Conservation (phyloP, 2,329 filamentous ascomycete genomes). For the Cadophora malorum region DNA sequence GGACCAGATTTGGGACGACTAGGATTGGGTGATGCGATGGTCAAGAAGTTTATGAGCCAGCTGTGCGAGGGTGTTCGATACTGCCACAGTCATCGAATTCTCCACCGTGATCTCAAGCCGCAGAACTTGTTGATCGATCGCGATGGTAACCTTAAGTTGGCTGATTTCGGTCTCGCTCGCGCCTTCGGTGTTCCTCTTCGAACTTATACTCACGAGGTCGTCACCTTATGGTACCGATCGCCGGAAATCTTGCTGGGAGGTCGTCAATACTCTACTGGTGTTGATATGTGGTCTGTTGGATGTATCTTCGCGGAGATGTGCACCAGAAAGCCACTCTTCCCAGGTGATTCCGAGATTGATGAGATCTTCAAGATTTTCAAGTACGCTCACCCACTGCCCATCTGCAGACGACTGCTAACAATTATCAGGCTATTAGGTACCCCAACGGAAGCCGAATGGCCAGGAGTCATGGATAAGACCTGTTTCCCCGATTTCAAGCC, state of each 20-base stretch:
- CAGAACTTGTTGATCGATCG: conserved; percentile 88
- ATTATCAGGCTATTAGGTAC: conserved; percentile 75
- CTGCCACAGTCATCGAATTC: conserved; percentile 86
- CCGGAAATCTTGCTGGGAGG: conserved; percentile 91
- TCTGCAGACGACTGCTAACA: conserved; percentile 32
- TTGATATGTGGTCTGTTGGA: conserved; percentile 95
- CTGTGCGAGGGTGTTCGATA: conserved; percentile 84
- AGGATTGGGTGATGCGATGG: conserved; percentile 78
- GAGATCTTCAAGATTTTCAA: conserved; percentile 96
- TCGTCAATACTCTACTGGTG: conserved; percentile 89
- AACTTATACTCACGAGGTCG: conserved; percentile 94
- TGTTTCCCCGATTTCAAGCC: conserved; percentile 93
- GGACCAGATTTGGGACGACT: conserved; percentile 67
- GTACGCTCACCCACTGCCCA: conserved; percentile 53
- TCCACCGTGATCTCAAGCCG: conserved; percentile 89
- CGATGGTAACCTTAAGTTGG: conserved; percentile 88
- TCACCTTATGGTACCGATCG: conserved; percentile 91
- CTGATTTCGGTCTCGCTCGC: conserved; percentile 87
- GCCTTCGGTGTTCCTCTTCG: conserved; percentile 90
- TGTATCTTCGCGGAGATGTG: conserved; percentile 98
- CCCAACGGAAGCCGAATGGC: conserved; percentile 82
- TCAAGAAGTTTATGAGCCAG: conserved; percentile 94
- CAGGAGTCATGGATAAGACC: conserved; percentile 72
- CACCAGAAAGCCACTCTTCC: conserved; percentile 90
- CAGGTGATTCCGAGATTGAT: conserved; percentile 90